Evolutionary conservation across 2,329 filamentous ascomycete species (phyloP), one percentile per base, ranked within the genome.

Genomic region (Cordyceps cicadae): DNA sequence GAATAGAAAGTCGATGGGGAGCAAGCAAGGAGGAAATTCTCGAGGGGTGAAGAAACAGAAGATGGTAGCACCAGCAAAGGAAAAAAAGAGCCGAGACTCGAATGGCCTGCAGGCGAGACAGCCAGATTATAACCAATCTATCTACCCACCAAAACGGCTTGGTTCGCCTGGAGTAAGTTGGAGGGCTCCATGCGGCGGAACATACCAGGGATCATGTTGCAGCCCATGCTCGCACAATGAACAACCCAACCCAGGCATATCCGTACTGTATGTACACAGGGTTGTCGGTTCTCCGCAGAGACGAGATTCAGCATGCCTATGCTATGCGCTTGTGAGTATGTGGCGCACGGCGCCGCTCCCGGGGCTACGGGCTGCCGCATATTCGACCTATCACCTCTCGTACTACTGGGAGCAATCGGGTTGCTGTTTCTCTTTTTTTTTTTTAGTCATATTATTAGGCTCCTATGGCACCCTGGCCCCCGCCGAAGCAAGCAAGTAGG

Each of bases 61-160:
- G 41, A 55, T 51, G 21, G 37, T 45, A 56, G 32, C 34, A 26
- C 17, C 17, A 29, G 56, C 56, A 61, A 61, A 61, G 59, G 34
- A 61, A 54, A 60, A 52, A 60, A 52, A 37, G 11, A 55, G n/a
- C 24, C 55, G 59, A 61, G 59, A 61, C 59, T 43, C 15, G 32
- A 24, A 26, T 4, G 19, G 26, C 21, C 21, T 14, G 21, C 50
- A 60, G 50, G 58, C 50, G 59, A 61, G 59, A 55, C 59, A 61
- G 59, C 32, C 43, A 55, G 59, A 59, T 59, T 59, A 59, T 59
- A 59, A 45, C 49, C 46, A 52, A 12, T 34, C 14, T 29, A 19
- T n/a, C 24, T n/a, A 17, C 6, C 32, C 29, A 29, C 29, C 29
- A 7, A 29, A 29, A 29, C 29, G 29, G 29, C 29, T 29, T 29